Conservation (phyloP, 441 rosid species). For the Aleurites moluccanus region DNA sequence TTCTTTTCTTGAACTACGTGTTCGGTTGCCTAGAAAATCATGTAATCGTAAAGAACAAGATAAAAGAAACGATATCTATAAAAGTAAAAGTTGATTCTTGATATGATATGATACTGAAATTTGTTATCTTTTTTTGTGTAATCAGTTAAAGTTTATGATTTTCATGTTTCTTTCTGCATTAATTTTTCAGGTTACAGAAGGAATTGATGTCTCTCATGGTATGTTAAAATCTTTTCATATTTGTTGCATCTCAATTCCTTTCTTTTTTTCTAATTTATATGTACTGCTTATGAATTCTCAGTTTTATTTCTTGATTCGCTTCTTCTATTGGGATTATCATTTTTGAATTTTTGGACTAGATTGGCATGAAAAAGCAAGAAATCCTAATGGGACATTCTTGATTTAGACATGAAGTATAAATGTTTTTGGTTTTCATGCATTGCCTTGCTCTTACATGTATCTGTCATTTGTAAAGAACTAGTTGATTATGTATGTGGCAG, state of each 20-base stretch:
- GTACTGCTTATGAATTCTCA: neutral
- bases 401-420: neutral
- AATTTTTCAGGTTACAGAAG: constrained; percentile 53
- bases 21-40: constrained; percentile 11
- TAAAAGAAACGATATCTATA: neutral
- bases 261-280: neutral
- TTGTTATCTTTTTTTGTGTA: constrained; percentile 1
- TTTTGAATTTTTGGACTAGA: neutral
- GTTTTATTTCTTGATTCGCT: neutral
- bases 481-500: neutral
- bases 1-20: neutral
- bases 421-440: neutral
- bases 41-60: neutral
- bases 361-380: neutral
- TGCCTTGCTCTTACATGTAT: neutral
- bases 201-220: constrained; percentile 72
- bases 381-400: neutral
- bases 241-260: neutral
- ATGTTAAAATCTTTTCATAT: constrained; percentile 16
- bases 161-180: constrained; percentile 3
- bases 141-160: neutral
- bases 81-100: neutral
- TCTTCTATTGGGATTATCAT: neutral
- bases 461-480: neutral
- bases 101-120: neutral